A percentile compares a stretch with the other conserved stretches of the same genome.
phyloP scores from a whole-genome alignment of 1,284 basidiomycete species.

The Apiotrichum montevideense region DNA sequence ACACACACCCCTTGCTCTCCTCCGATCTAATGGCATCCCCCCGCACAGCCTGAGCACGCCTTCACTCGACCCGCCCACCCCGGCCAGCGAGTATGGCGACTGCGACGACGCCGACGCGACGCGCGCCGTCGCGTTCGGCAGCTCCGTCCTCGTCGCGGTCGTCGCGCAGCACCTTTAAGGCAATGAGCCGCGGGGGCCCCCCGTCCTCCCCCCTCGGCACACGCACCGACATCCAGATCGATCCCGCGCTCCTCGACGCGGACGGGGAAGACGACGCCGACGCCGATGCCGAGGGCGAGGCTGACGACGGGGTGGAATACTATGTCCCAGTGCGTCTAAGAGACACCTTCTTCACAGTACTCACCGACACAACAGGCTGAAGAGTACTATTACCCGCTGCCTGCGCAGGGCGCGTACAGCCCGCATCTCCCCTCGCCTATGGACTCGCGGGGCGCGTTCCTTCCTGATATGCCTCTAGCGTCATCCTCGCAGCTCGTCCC shows the following conservation, averaged over 20 bases:
- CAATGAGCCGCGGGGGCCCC: background rate
- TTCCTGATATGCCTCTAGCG: background rate
- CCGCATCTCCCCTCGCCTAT: background rate
- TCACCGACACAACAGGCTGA: conserved; percentile 1
- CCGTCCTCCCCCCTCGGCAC: conserved; percentile 5
- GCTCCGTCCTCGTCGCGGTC: conserved; percentile 15
- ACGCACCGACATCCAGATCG: conserved; percentile 8
- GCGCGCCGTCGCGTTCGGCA: conserved; percentile 14
- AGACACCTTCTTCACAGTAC: background rate
- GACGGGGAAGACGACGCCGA: conserved; percentile 2
- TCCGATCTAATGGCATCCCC: background rate
- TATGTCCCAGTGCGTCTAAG: conserved; percentile 15
- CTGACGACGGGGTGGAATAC: conserved; percentile 19
- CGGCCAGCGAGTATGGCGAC: conserved; percentile 10
- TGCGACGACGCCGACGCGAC: conserved; percentile 18
- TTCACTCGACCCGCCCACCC: background rate
- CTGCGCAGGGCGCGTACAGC: background rate
- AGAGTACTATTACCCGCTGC: conserved; percentile 14
- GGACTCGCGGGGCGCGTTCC: background rate
- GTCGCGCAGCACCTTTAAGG: conserved; percentile 8
- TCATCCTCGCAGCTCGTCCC: conserved; percentile 10
- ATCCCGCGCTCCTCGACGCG: conserved; percentile 11
- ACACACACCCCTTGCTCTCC: background rate
- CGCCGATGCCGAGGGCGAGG: conserved; percentile 19
- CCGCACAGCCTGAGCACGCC: background rate